Base-by-base conservation (phyloP, 2,329 filamentous ascomycete species). In the Aspergillus fumigatus region DNA sequence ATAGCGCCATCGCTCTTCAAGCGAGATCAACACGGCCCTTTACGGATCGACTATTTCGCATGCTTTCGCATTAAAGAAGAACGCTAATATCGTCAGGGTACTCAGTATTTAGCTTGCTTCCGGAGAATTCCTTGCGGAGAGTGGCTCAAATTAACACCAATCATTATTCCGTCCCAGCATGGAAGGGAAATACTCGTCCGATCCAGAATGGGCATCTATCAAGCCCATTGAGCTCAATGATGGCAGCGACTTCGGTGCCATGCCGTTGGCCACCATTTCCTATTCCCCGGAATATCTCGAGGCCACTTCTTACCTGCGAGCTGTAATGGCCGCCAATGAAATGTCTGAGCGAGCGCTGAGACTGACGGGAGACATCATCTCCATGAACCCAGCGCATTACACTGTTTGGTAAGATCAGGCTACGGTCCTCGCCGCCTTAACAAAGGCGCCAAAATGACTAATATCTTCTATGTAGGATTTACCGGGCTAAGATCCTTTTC, bases 341-440 rank as follows among this genome's bases (percentile, higher is more conserved):
- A 83, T 88, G 78, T 92, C 89, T 25, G 82, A 87, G 23, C 84
- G 94, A 50, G 89, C 86, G 38, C 82, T 99, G 47, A 82, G 80
- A 32, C 84, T 99, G 60, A 99, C 94, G 4, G 88, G 92, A 70
- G 86, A 93, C 74, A 87, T 99, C 70, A 97, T 99, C 70, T 80
- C 81, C 58, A 86, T 97, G 83, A 99, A 99, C 74, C 90, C 94
- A 17, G 92, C 94, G 0, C 94, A 99, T 78, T 99, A 99, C 78
- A 99, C 94, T 17, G 93, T 97, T 59, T 99, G 94, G 94, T 84
- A 69, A 60, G 76, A 68, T 38, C 38, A 43, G n/a, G 9, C 21
- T 14, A 19, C 14, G 10, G 17, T 32, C 27, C 29, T 11, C 53
- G 19, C 51, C 21, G 14, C 10, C 35, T 23, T 27, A 17, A 35